Evolutionary conservation across 768 basidiomycete genomes (phyloP).

Genomic region (Hemileccinum rubropunctum): DNA sequence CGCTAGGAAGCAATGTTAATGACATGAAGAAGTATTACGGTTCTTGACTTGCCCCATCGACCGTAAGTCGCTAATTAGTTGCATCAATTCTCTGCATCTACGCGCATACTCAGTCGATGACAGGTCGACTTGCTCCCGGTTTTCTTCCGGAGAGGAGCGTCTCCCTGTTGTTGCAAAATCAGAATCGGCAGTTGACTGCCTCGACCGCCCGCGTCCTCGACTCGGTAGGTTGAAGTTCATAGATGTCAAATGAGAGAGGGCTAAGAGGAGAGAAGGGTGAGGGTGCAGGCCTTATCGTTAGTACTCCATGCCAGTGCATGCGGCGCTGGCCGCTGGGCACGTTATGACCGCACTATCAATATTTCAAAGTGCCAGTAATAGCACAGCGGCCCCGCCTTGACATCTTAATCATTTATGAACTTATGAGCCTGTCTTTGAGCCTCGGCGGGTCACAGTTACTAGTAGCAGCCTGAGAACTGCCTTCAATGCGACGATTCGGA

Average conservation of each 20-base stretch:
- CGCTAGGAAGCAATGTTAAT: slow-evolving; percentile 29
- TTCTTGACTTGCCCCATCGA: slow-evolving; percentile 36
- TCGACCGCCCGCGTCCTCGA: neutral
- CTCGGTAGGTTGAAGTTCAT: slow-evolving; percentile 9
- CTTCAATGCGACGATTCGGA: too few species aligned
- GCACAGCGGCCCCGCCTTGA: too few species aligned
- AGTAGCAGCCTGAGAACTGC: too few species aligned
- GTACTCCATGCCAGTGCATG: neutral
- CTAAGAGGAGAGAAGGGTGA: neutral
- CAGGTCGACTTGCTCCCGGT: slow-evolving; percentile 18
- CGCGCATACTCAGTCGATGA: slow-evolving; percentile 39
- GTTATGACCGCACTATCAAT: neutral
- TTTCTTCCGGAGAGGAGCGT: slow-evolving; percentile 12
- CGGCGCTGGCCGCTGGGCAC: neutral
- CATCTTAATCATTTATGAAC: too few species aligned
- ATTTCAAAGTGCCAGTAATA: too few species aligned
- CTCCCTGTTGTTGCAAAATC: neutral
- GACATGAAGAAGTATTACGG: neutral
- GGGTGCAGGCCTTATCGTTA: slow-evolving; percentile 14
- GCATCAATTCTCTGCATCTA: slow-evolving; percentile 38
- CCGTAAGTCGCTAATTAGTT: slow-evolving; percentile 36
- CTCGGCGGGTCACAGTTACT: too few species aligned
- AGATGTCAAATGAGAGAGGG: neutral
- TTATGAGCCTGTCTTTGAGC: too few species aligned
- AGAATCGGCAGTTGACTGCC: neutral